Base-by-base conservation (phyloP, 257 asterid genomes). In the Solanum lignicaule region DNA sequence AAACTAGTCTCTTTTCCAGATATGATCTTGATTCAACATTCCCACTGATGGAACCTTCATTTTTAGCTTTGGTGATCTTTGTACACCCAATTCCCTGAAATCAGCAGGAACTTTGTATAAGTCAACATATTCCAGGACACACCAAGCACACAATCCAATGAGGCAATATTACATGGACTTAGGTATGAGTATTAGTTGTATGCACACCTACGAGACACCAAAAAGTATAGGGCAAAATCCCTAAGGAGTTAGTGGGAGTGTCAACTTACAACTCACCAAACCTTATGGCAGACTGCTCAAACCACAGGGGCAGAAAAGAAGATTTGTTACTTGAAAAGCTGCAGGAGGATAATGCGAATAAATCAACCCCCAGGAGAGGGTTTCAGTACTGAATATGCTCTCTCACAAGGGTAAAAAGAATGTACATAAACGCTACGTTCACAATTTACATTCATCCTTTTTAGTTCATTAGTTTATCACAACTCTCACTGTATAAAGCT, bases 21-120 rank as follows among this genome's bases (percentile, higher is more conserved):
- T 97, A 95, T 66, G 95, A 91, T 89, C 98, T 95, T 12, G 98
- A 94, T 92, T 97, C 98, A 84, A 94, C 95, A 93, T 95, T 95
- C 74, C 96, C 98, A 89, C 83, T 90, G 84, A 84, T 55, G 39
- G 94, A 89, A 91, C 94, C 95, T 87, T 91, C 98, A 90, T 88
- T 93, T 90, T 90, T 91, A 82, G 95, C 94, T 90, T 94, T 95
- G 27, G 96, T 93, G 83, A 95, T 95, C 92, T 97, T 97, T 88
- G 96, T 94, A 95, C 97, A 97, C 83, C 96, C 99, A 91, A 95
- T 94, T 88, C 99, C 99, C 99, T 97, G 94, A 90, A 92, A 89
- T 66, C 23, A 83, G 32, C 85, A 78, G 65, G 52, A 86, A 87
- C 86, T 71, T 69, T 18, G 43, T 32, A 43, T 82, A 43, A 68